Conservation (phyloP, 1,139 yeast species). For the Diutina mesorugosa region DNA sequence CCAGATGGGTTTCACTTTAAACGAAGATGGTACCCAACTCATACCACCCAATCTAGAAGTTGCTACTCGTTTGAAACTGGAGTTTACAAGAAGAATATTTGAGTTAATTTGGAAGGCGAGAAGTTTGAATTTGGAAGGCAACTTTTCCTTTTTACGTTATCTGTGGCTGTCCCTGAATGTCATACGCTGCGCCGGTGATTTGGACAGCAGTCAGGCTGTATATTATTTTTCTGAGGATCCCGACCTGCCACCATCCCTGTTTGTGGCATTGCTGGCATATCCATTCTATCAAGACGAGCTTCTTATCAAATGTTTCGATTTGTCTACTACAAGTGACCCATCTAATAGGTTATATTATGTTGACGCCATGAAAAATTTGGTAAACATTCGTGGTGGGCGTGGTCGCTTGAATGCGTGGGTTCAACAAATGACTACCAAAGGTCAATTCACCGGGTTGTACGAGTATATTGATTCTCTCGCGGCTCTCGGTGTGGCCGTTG, state of each 20-base stretch:
- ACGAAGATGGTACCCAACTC: conserved; percentile 27
- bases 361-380: conserved; percentile 36
- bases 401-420: not conserved
- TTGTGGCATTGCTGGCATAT: conserved; percentile 9
- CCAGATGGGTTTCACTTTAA: conserved; percentile 30
- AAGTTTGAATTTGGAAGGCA: not conserved
- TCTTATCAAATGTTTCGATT: conserved; percentile 49
- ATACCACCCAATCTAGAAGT: conserved; percentile 43
- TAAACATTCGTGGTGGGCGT: conserved; percentile 4
- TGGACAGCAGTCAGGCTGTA: not conserved
- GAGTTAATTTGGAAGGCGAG: not conserved
- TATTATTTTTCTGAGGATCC: not conserved
- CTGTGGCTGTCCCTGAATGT: not conserved
- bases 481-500: conserved; percentile 30
- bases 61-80: not conserved
- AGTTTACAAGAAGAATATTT: not conserved
- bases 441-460: conserved; percentile 44
- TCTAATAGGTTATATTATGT: conserved; percentile 45
- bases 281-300: conserved; percentile 49
- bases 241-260: not conserved
- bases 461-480: conserved; percentile 47
- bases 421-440: conserved; percentile 14
- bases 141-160: not conserved
- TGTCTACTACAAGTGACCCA: conserved; percentile 40
- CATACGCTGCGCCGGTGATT: not conserved